Evolutionary conservation across 768 basidiomycete species (phyloP), one percentile per base, ranked within the genome.

Genomic region (Suillus brevipes): DNA sequence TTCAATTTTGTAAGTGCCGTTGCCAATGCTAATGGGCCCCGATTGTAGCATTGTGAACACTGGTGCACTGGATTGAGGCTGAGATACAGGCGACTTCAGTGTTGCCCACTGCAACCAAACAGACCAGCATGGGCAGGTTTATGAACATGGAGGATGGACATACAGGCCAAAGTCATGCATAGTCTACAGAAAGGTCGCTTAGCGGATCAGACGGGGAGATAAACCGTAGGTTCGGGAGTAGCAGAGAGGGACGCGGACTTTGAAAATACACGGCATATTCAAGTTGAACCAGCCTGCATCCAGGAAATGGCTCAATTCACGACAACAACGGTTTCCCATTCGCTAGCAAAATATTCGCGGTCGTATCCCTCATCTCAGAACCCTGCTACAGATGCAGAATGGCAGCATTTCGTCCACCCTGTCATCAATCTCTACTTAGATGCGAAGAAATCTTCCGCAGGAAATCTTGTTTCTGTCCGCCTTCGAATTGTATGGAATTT

Each of bases 371-470:
- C 64, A 23, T 53, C 58, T 16, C 66, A 62, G 61, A 59, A 67
- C 59, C 71, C 75, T 40, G 63, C 66, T 20, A 66, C 43, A n/a
- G 75, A 80, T 40, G 71, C 80, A 3, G 89, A 91, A 72, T 93
- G 91, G 91, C 89, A 91, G 70, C 91, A 92, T 71, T 92, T 88
- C 69, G 83, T 84, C 23, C 91, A 92, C 68, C 90, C 91, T 1
- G 74, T 82, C 59, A 84, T 93, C 64, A 82, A 78, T 43, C 81
- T 92, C 36, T 75, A 84, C 28, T 79, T 93, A 36, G 90, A 93
- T 71, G 79, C 82, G 40, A 85, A 79, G 68, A 87, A 82, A 72
- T 78, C 82, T 34, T 76, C 76, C 6, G 76, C 78, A 16, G 81
- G 80, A 25, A 81, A 83, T 45, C 79, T 90, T 5, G 84, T 87